phyloP scores from a whole-genome alignment of 2,329 filamentous ascomycete genomes.

The Alternaria tenuissima region DNA sequence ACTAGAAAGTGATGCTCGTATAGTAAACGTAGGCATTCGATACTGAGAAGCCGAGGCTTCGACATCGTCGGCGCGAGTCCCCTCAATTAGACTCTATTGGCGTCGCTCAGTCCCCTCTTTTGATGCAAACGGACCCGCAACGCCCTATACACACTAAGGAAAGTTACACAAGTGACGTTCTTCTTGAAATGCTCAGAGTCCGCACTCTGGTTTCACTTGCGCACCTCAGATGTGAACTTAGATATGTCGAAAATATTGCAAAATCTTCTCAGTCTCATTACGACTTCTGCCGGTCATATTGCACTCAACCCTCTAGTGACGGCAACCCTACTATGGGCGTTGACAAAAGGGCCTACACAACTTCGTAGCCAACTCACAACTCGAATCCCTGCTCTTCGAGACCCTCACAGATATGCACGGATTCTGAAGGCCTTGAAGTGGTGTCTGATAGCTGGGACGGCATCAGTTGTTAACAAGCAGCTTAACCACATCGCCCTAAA shows the following conservation, averaged over 20 bases:
- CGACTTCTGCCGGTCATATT: conserved; percentile 29
- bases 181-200: background rate
- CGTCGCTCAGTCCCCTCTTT: conserved; percentile 7
- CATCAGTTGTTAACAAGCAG: conserved; percentile 35
- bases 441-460: conserved; percentile 45
- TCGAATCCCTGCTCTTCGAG: conserved; percentile 31
- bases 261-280: conserved; percentile 28
- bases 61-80: conserved; percentile 4
- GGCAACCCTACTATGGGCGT: conserved; percentile 38
- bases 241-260: conserved; percentile 32
- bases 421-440: conserved; percentile 40
- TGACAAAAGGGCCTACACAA: conserved; percentile 41
- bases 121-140: conserved; percentile 13
- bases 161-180: background rate
- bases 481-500: conserved; percentile 49
- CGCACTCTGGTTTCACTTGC: background rate
- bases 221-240: background rate
- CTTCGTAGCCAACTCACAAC: conserved; percentile 34
- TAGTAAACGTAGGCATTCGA: background rate
- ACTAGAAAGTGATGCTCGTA: too few species aligned
- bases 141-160: background rate
- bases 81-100: conserved; percentile 4
- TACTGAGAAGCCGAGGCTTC: conserved; percentile 10
- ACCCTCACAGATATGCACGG: conserved; percentile 29
- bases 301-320: conserved; percentile 44